phyloP scores from a whole-genome alignment of 352 stramenopile species.

The Achlya hypogyna region DNA sequence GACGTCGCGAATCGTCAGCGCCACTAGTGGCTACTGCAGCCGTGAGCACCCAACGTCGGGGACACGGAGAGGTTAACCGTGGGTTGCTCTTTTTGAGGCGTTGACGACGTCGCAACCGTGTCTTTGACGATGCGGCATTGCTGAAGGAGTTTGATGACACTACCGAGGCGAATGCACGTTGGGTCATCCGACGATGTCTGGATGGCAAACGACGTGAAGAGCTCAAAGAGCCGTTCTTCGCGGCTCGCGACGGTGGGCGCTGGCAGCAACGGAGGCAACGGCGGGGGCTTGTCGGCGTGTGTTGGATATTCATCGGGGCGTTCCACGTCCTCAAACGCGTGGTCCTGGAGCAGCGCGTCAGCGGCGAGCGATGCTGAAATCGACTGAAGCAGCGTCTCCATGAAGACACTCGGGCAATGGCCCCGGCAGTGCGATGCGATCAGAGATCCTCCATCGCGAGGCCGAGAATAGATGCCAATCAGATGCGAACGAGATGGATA shows the following conservation, averaged over 20 bases:
- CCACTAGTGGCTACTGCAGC: slow-evolving; percentile 60
- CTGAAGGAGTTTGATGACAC: slow-evolving; percentile 65
- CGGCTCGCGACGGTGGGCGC: background rate
- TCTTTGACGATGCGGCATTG: slow-evolving; percentile 34
- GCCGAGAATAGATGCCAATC: background rate
- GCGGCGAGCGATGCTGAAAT: background rate
- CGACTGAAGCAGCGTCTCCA: background rate
- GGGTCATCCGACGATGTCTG: slow-evolving; percentile 71
- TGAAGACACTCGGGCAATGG: background rate
- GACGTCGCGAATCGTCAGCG: slow-evolving; percentile 68
- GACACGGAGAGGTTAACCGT: too few species aligned
- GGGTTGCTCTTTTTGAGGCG: background rate
- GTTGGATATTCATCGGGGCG: background rate
- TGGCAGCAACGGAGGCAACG: background rate
- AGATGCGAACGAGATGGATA: background rate
- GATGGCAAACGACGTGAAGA: slow-evolving; percentile 66
- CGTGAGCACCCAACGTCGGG: slow-evolving; percentile 24
- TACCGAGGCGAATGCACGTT: slow-evolving; percentile 53
- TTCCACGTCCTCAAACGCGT: background rate
- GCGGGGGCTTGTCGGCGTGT: too few species aligned
- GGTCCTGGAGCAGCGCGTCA: slow-evolving; percentile 13
- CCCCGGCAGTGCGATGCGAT: background rate
- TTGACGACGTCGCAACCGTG: slow-evolving; percentile 12
- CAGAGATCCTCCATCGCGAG: background rate
- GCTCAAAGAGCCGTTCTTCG: slow-evolving; percentile 64